Percentiles rank a stretch among this genome's conserved stretches.
Conservation (phyloP, 805 yeast genomes). For the Metschnikowia similis region DNA sequence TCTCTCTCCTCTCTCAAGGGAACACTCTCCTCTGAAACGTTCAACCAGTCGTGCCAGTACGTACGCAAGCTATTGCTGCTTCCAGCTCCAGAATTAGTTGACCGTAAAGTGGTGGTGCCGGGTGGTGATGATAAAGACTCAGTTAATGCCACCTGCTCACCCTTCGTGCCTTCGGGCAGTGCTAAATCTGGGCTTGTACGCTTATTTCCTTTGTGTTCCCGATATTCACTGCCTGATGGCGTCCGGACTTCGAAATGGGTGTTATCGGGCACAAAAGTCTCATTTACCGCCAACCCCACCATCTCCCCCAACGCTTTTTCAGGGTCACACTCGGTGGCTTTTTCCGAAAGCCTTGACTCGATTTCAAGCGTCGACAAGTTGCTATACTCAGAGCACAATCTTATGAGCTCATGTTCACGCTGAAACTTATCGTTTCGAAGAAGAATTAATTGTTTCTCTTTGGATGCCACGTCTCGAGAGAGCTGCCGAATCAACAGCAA, state of each 20-base stretch:
- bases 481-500: slow-evolving; percentile 40
- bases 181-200: background rate
- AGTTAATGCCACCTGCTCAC: background rate
- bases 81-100: background rate
- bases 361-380: slow-evolving; percentile 32
- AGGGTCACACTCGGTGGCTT: slow-evolving; percentile 6
- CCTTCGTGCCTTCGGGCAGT: background rate
- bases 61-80: background rate
- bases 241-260: background rate
- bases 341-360: slow-evolving; percentile 19
- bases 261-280: background rate
- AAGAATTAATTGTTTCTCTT: slow-evolving; percentile 44
- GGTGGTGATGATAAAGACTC: background rate
- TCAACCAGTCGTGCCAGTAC: slow-evolving; percentile 11
- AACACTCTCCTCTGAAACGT: slow-evolving; percentile 6
- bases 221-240: background rate
- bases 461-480: slow-evolving; percentile 43
- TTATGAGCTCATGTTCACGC: slow-evolving; percentile 31
- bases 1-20: background rate
- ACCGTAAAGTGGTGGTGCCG: background rate
- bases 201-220: background rate
- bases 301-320: slow-evolving; percentile 21
- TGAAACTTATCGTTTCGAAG: slow-evolving; percentile 29
- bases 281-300: slow-evolving; percentile 24
- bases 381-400: slow-evolving; percentile 34